A percentile compares a stretch with the other conserved stretches of the same genome.
Conservation (phyloP, 78 protist species). For the Tieghemostelium lacteum region DNA sequence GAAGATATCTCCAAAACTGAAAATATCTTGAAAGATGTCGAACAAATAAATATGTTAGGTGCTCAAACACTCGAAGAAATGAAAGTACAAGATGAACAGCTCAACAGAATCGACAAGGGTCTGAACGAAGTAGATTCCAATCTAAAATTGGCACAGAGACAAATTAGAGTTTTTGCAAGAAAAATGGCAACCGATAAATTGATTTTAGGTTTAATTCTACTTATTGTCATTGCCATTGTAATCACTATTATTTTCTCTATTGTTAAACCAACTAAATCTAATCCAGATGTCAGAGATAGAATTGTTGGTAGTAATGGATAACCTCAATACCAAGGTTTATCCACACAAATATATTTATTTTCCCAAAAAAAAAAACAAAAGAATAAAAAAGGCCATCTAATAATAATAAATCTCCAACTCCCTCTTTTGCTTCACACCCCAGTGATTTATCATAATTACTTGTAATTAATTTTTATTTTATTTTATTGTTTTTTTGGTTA, state of each 20-base stretch:
- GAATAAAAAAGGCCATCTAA: too few relatives aligned
- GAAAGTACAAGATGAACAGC: conserved; percentile 51
- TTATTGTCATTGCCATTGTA: conserved; percentile 80
- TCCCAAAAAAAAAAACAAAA: too few relatives aligned
- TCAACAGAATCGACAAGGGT: conserved; percentile 40
- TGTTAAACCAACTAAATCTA: conserved; percentile 48
- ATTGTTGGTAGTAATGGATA: not conserved
- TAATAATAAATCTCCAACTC: too few relatives aligned
- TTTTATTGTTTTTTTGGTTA: too few relatives aligned
- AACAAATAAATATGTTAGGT: conserved; percentile 19
- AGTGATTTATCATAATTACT: too few relatives aligned
- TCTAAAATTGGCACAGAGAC: conserved; percentile 76
- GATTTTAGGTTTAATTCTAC: conserved; percentile 76
- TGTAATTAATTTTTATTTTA: too few relatives aligned
- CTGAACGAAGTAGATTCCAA: conserved; percentile 82
- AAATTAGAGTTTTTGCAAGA: conserved; percentile 87
- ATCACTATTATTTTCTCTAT: conserved; percentile 45
- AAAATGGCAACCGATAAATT: conserved; percentile 88
- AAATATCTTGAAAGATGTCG: conserved; percentile 17
- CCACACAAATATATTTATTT: too few relatives aligned
- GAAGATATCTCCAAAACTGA: conserved; percentile 21
- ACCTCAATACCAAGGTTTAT: too few relatives aligned
- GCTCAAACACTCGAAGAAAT: conserved; percentile 45
- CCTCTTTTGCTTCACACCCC: too few relatives aligned
- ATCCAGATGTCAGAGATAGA: not conserved